phyloP scores from a whole-genome alignment of 306 rosid species.

The Dalbergia oliveri region DNA sequence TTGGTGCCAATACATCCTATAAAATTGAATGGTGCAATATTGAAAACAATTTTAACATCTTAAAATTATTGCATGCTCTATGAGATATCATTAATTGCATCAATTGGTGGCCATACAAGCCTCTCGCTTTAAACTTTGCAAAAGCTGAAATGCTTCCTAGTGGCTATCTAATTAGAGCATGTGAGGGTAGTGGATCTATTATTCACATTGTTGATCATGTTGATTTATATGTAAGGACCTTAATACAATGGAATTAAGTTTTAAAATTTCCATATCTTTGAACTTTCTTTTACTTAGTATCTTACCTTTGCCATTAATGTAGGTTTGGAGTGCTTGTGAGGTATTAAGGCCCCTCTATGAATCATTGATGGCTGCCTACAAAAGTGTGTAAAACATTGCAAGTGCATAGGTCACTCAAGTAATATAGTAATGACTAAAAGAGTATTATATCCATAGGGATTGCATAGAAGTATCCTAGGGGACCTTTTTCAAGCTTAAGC shows the following conservation, averaged over 20 bases:
- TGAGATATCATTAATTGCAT: slow-evolving; percentile 81
- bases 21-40: too few species aligned
- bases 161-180: slow-evolving; percentile 82
- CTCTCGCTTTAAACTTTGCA: slow-evolving; percentile 62
- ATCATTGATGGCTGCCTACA: slow-evolving; percentile 51
- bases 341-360: slow-evolving; percentile 88
- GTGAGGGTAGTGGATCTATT: slow-evolving; percentile 90
- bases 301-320: not conserved
- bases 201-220: slow-evolving; percentile 88
- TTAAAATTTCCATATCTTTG: not conserved
- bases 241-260: not conserved
- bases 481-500: too few species aligned
- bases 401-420: too few species aligned
- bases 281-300: not conserved
- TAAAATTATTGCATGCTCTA: slow-evolving; percentile 51
- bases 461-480: too few species aligned
- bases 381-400: too few species aligned
- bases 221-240: slow-evolving; percentile 74
- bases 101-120: slow-evolving; percentile 78
- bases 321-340: slow-evolving; percentile 88
- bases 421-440: too few species aligned
- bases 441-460: too few species aligned
- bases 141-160: slow-evolving; percentile 91
- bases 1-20: too few species aligned
- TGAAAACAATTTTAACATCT: too few species aligned